Base-by-base conservation (phyloP, 768 basidiomycete genomes). In the Rhodosporidiobolus sp. region DNA sequence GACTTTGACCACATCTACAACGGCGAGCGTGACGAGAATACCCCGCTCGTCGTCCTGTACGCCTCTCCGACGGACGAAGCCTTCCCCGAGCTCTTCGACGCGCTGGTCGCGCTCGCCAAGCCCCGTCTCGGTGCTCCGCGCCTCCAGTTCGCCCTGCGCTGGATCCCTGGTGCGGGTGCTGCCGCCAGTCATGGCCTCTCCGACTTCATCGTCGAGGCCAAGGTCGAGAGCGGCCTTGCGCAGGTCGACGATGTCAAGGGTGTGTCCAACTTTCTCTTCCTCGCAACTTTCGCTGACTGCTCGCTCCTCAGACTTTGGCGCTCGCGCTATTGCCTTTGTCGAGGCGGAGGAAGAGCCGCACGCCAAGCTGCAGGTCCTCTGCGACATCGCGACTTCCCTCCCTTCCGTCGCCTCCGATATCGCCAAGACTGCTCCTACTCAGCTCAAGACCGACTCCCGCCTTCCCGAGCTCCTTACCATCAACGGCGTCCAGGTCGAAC, bases 31-130 rank as follows among this genome's bases (percentile, higher is more conserved):
- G n/a, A 69, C 54, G 53, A 56, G 26, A 62, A 63, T 3, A 63
- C 69, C 8, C 72, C 72, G 9, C 67, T 73, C 56, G 67, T 69
- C 57, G 59, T 73, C n/a, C 53, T 73, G 11, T 73, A 73, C 54
- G 72, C 63, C 6, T 34, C 72, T 0, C 35, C 72, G 22, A 65
- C 67, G 19, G 67, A 69, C 53, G 72, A 68, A 16, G 35, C 14
- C 16, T 69, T 73, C 63, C 67, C 67, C 1, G 46, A 35, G 12
- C 54, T 73, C 4, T 73, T 50, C 72, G 49, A 73, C 16, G 35
- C 48, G 7, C 59, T 73, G 24, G 38, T 65, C 58, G 48, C 59
- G 0, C 67, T 73, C 26, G 63, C 72, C 1, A 10, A 55, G n/a
- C 70, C 70, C 6, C 35, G n/a, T 1, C 7, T 12, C 7, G 63